Evolutionary conservation across 257 asterid genomes (phyloP), one percentile per base, ranked within the genome.

Genomic region (Cynanchum wilfordii): DNA sequence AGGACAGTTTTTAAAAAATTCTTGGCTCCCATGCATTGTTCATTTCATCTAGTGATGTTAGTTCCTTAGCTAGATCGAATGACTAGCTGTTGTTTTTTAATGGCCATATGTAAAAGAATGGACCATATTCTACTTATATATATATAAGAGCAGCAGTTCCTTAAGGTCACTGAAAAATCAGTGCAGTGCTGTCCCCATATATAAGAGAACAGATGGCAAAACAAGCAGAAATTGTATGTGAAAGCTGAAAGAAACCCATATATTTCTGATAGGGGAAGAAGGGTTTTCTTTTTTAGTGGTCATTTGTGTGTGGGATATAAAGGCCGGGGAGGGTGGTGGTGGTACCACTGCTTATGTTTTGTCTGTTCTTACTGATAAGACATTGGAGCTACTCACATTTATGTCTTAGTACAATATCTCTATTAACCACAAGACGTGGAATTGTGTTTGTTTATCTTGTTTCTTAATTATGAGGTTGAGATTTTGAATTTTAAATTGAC

Each of bases 91-190:
- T 33, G 56, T 59, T 57, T 42, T 45, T 24, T 72, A 36, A 19
- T 67, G 74, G 71, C 59, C 66, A 59, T 57, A 4, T 27, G 36
- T 9, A 22, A 24, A 11, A 16, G 13, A 36, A 11, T 67, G 73
- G 73, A 54, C 76, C 76, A 33, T 33, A 33, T 33, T 33, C 38
- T 33, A 33, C 38, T 33, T 33, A 2, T 2, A 33, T 33, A 33
- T 33, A 33, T 33, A 33, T 55, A 30, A 29, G 81, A 49, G 29
- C 65, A 63, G 75, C 75, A 58, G 75, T 64, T 73, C 51, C 72
- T 60, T 62, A 69, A 63, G 69, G 69, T 68, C 24, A 54, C 56
- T 47, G 38, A 66, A 44, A 20, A 27, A 60, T 47, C 62, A 62
- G 65, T 38, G 50, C 49, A 59, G 64, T 19, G 59, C 30, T 29